phyloP scores from a whole-genome alignment of 352 stramenopile species.

The Globisporangium nodosum region DNA sequence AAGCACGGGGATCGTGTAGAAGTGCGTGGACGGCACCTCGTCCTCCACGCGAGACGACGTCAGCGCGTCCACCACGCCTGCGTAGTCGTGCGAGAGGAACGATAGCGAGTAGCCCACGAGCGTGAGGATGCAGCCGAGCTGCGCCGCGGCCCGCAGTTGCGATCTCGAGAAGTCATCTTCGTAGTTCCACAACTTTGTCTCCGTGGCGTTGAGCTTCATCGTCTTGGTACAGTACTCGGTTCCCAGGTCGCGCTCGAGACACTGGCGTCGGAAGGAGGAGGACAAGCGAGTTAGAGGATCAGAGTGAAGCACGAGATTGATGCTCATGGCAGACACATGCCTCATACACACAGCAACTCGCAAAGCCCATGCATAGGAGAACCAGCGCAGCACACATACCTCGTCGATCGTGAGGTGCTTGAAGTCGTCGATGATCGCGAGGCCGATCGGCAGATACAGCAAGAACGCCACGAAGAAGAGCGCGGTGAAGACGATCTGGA shows the following conservation, averaged over 20 bases:
- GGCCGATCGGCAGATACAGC: constrained; percentile 61
- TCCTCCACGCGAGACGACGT: not conserved
- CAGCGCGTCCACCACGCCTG: constrained; percentile 3
- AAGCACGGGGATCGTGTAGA: constrained; percentile 15
- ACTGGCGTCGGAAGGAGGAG: constrained; percentile 13
- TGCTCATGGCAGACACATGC: too few relatives aligned
- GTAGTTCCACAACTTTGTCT: constrained; percentile 70
- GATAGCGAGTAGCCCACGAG: constrained; percentile 68
- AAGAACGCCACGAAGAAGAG: constrained; percentile 67
- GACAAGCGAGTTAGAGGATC: not conserved
- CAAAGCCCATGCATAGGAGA: not conserved
- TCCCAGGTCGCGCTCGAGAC: constrained; percentile 45
- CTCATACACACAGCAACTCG: too few relatives aligned
- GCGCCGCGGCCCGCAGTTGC: constrained; percentile 57
- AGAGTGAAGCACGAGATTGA: too few relatives aligned
- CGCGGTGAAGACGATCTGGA: constrained; percentile 27
- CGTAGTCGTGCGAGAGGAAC: constrained; percentile 60
- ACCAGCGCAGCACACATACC: constrained; percentile 8
- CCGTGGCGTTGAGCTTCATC: constrained; percentile 47
- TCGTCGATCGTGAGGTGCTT: constrained; percentile 38
- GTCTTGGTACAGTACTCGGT: constrained; percentile 55
- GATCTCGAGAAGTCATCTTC: constrained; percentile 40
- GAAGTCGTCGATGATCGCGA: constrained; percentile 36
- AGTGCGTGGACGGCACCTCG: constrained; percentile 8
- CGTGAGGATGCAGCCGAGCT: constrained; percentile 65